Conservation (phyloP, 2,329 filamentous ascomycete genomes). For the Fusarium tupiense region DNA sequence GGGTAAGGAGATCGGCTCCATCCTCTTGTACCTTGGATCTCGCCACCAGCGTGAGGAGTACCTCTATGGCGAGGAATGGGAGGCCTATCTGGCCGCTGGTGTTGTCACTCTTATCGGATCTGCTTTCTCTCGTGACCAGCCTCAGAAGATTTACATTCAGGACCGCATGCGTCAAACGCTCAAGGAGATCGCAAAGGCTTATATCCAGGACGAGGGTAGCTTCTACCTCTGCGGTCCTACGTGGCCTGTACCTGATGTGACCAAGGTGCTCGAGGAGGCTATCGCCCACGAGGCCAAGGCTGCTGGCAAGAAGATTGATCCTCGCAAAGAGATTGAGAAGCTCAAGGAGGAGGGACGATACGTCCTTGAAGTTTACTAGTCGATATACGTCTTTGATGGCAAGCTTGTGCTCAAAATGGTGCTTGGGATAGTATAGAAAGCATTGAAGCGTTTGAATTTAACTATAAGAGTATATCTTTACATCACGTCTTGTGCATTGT, state of each 20-base stretch:
- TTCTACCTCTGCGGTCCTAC: constrained; percentile 99
- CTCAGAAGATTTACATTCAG: constrained; percentile 99
- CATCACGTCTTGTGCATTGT: neutral
- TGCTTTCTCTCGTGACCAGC: constrained; percentile 96
- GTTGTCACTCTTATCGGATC: constrained; percentile 94
- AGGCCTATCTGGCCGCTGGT: constrained; percentile 94
- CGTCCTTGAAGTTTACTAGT: constrained; percentile 94
- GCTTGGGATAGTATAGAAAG: constrained; percentile 36
- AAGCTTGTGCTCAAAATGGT: constrained; percentile 32
- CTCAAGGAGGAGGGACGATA: constrained; percentile 95
- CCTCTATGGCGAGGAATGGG: constrained; percentile 98
- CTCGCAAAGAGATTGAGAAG: constrained; percentile 92
- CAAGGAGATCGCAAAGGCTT: constrained; percentile 82
- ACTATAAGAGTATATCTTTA: neutral
- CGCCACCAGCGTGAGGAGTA: constrained; percentile 99
- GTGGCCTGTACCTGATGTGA: constrained; percentile 98
- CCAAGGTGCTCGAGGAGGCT: constrained; percentile 91
- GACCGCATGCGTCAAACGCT: constrained; percentile 95
- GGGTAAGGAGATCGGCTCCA: constrained; percentile 92
- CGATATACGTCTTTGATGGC: constrained; percentile 4
- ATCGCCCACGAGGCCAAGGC: constrained; percentile 78
- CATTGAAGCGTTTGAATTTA: constrained; percentile 40
- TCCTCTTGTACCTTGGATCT: constrained; percentile 95
- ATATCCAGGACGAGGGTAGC: constrained; percentile 85
- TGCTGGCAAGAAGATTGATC: constrained; percentile 82